These are phyloP conservation scores for Melampsora larici-populina DNA, from an alignment of 1,284 basidiomycete species.

Conservation along the genomic window DNA sequence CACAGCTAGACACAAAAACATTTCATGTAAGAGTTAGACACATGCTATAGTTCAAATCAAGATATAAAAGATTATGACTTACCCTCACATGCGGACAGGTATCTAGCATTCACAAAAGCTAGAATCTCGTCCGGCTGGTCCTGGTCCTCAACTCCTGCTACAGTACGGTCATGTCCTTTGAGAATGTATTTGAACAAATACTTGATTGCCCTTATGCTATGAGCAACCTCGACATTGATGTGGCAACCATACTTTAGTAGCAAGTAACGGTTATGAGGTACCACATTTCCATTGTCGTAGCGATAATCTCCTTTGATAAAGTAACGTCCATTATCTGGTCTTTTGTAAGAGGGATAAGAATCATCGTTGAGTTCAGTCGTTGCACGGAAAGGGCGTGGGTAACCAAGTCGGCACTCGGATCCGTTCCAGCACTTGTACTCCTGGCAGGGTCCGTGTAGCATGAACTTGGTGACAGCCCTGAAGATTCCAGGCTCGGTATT, in stretches of 20 bases:
- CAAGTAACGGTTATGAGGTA: neutral
- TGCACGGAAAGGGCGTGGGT: too few relatives aligned
- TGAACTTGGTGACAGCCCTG: neutral
- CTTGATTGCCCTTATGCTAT: slow-evolving; percentile 50
- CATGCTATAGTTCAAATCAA: too few relatives aligned
- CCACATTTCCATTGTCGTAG: neutral
- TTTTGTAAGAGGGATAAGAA: too few relatives aligned
- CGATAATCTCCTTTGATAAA: too few relatives aligned
- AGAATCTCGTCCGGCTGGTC: slow-evolving; percentile 54
- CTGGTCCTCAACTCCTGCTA: slow-evolving; percentile 51
- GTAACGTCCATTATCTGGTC: too few relatives aligned
- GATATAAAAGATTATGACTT: too few relatives aligned
- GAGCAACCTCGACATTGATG: neutral
- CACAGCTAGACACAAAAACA: slow-evolving; percentile 50
- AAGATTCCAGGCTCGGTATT: neutral
- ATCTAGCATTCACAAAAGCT: slow-evolving; percentile 54
- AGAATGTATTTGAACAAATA: too few relatives aligned
- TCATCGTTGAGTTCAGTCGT: too few relatives aligned
- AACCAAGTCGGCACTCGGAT: too few relatives aligned
- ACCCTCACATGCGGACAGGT: too few relatives aligned
- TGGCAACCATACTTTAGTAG: neutral
- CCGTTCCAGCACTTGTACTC: too few relatives aligned
- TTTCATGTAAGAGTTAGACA: too few relatives aligned
- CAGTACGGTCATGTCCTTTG: slow-evolving; percentile 57
- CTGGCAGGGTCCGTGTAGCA: slow-evolving; percentile 12